Evolutionary conservation across 2,329 filamentous ascomycete species (phyloP).

Genomic region (Trichoderma arundinaceum): DNA sequence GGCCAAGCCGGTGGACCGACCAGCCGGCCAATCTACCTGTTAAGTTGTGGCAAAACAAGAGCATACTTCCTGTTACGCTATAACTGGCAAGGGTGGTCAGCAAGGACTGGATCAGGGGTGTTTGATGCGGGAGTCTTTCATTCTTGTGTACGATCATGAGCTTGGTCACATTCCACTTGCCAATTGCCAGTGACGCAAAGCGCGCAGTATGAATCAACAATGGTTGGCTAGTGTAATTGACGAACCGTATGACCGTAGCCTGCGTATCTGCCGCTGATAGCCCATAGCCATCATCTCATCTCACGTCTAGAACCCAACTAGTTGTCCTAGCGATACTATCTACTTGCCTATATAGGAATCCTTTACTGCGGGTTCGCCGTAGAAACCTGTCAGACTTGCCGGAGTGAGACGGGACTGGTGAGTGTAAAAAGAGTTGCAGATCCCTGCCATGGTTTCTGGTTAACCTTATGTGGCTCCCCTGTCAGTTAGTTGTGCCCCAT

Average conservation of each 20-base stretch:
- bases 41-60: background rate
- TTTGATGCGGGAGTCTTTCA: no score
- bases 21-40: background rate
- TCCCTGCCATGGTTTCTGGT: background rate
- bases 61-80: background rate
- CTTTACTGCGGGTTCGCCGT: background rate
- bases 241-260: background rate
- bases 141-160: no score
- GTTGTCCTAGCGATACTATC: background rate
- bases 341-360: background rate
- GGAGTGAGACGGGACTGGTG: background rate
- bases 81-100: background rate
- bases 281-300: background rate
- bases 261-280: background rate
- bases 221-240: background rate
- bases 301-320: background rate
- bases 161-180: no score
- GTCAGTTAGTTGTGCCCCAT: background rate
- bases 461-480: conserved; percentile 19
- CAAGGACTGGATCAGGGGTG: background rate
- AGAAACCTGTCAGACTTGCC: no score
- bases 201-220: background rate
- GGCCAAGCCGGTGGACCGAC: conserved; percentile 6
- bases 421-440: background rate
- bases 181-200: background rate